Evolutionary conservation across 1,284 basidiomycete species (phyloP), one percentile per base, ranked within the genome.

Genomic region (Ustilago crameri): DNA sequence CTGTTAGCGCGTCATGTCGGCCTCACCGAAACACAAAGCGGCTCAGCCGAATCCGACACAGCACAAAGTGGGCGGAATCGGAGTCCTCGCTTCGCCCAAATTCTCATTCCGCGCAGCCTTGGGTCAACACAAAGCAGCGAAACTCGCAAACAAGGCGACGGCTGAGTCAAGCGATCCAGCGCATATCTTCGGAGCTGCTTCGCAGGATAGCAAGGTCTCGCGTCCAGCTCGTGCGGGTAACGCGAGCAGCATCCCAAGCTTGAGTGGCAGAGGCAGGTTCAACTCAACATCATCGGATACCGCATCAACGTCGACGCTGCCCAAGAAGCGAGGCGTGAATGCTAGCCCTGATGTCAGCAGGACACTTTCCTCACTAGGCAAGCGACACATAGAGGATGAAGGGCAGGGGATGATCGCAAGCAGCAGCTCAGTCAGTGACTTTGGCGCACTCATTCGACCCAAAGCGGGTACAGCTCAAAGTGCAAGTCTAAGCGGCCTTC

Each of bases 101-200:
- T 72, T 72, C 46, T 72, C 68, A 14, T 72, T 72, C 30, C 54
- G 54, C 15, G 59, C 68, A 14, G 68, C 68, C 7, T 32, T 72
- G 0, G 49, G 54, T 0, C 63, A 59, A 26, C 59, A 65, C 34
- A 70, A 61, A 24, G 40, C 55, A 17, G 51, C 51, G 7, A 68
- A 68, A 22, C 40, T 54, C 15, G 48, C 60, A 15, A 51, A 40
- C 34, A 51, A 51, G 20, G 5, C 51, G 4, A 2, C 51, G 26
- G 3, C 40, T 4, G 5, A 27, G 27, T 18, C 18, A 17, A 38
- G 7, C 4, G 26, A 23, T 9, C 30, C 27, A 3, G 20, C 24
- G 5, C 24, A 5, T 12, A 12, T 45, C 18, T 24, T 23, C 22
- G 23, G 37, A 3, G 24, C 41, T 22, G 30, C n/a, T 9, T 44